Evolutionary conservation across 2,329 filamentous ascomycete genomes (phyloP), one percentile per base, ranked within the genome.

Genomic region (Microdochium paspali): DNA sequence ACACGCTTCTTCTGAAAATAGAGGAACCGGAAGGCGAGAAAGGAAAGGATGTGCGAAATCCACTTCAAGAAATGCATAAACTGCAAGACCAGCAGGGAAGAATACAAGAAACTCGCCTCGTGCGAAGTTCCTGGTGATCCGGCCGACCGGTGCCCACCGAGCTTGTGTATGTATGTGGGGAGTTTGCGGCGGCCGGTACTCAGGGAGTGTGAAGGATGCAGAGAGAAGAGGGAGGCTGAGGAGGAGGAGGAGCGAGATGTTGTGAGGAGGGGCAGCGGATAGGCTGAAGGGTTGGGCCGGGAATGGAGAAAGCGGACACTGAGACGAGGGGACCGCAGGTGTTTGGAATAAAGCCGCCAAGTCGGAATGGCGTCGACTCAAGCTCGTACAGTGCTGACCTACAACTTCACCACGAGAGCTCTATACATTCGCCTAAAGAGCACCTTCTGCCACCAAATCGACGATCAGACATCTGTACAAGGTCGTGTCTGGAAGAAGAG

Each of bases 11-110:
- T n/a, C n/a, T n/a, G n/a, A n/a, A n/a, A n/a, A n/a, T n/a, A n/a
- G n/a, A n/a, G n/a, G n/a, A n/a, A n/a, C n/a, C n/a, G n/a, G n/a
- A n/a, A n/a, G n/a, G n/a, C n/a, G n/a, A n/a, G n/a, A n/a, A n/a
- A n/a, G n/a, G n/a, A n/a, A n/a, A n/a, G n/a, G n/a, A n/a, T 68
- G 65, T 68, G 66, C 52, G 65, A 68, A 44, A 53, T 67, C 30
- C 62, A 66, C 46, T 54, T 57, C 30, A 57, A 63, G 47, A 58
- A 54, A 25, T 68, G 66, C 50, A 47, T 49, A 12, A 51, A 47
- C 10, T 68, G 66, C 56, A 59, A 58, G 39, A 49, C 32, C 24
- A 55, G 54, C 15, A 67, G 64, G 63, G 56, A 58, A 44, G 57
- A 56, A 20, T 55, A 61, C 53, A 62, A 55, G 52, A 67, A 64